Percentiles rank a stretch among this genome's conserved stretches.
These are phyloP conservation scores for Fusarium sterilihyphosum DNA, from an alignment of 2,329 filamentous ascomycete species.

Conservation along the genomic window DNA sequence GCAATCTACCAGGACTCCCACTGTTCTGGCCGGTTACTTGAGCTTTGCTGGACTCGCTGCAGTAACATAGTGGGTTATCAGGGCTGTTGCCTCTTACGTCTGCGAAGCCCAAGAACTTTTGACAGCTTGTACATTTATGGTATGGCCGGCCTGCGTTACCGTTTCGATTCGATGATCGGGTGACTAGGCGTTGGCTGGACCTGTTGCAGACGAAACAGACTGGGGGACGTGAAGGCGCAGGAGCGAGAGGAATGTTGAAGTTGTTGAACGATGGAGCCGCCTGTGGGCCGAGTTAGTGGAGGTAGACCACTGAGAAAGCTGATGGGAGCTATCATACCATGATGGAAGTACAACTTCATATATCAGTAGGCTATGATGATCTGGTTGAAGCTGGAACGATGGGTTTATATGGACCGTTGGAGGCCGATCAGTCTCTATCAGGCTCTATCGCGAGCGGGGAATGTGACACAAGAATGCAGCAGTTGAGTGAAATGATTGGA, in stretches of 20 bases:
- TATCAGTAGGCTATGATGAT: background rate
- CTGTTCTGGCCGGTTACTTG: background rate
- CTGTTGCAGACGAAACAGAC: background rate
- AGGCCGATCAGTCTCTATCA: background rate
- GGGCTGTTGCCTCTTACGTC: background rate
- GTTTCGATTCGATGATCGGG: background rate
- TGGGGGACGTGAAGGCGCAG: background rate
- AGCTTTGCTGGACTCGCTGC: background rate
- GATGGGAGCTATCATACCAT: background rate
- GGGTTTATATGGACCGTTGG: background rate
- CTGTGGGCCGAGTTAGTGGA: background rate
- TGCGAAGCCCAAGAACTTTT: background rate
- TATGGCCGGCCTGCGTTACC: background rate
- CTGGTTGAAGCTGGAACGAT: background rate
- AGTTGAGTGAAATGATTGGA: background rate
- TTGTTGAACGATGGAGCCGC: background rate
- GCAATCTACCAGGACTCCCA: background rate
- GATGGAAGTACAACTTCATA: background rate
- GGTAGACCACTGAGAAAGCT: background rate
- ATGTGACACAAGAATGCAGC: background rate
- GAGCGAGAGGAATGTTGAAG: background rate
- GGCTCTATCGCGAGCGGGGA: background rate
- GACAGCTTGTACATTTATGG: background rate
- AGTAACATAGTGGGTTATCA: background rate
- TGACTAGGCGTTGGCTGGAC: background rate